Percentiles rank a stretch among this genome's conserved stretches.
phyloP scores from a whole-genome alignment of 139 green algal species.

The Chlamydomonas incerta region DNA sequence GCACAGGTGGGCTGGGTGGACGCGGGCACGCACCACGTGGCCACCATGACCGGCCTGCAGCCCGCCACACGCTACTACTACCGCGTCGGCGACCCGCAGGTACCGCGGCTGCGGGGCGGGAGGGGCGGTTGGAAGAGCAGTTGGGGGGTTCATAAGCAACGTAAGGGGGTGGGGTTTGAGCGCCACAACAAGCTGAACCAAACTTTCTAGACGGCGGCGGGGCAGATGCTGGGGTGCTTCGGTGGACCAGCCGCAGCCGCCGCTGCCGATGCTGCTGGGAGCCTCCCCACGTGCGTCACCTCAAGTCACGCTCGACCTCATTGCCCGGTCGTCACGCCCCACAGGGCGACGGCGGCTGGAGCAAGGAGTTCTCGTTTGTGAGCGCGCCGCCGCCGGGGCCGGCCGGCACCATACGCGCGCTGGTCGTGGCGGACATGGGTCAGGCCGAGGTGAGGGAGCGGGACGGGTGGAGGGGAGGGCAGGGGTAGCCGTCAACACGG shows the following conservation, averaged over 20 bases:
- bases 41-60: conserved; percentile 62
- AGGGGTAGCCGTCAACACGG: no score
- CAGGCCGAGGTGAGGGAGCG: conserved; percentile 40
- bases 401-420: conserved; percentile 52
- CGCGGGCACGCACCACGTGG: conserved; percentile 69
- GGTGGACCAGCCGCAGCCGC: no score
- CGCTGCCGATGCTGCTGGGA: no score
- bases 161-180: no score
- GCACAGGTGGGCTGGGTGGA: conserved; percentile 69
- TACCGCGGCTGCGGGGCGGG: not conserved
- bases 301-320: no score
- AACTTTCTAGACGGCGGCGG: no score
- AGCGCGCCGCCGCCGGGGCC: conserved; percentile 52
- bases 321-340: no score
- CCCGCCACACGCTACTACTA: conserved; percentile 74
- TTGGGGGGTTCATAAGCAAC: no score
- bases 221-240: no score
- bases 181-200: no score
- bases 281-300: not conserved
- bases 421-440: conserved; percentile 68
- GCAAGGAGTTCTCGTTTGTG: conserved; percentile 60
- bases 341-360: conserved; percentile 51
- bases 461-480: no score
- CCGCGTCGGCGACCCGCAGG: conserved; percentile 68
- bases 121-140: no score